phyloP scores from a whole-genome alignment of 495 filamentous ascomycete genomes.

The Geopyxis carbonaria region DNA sequence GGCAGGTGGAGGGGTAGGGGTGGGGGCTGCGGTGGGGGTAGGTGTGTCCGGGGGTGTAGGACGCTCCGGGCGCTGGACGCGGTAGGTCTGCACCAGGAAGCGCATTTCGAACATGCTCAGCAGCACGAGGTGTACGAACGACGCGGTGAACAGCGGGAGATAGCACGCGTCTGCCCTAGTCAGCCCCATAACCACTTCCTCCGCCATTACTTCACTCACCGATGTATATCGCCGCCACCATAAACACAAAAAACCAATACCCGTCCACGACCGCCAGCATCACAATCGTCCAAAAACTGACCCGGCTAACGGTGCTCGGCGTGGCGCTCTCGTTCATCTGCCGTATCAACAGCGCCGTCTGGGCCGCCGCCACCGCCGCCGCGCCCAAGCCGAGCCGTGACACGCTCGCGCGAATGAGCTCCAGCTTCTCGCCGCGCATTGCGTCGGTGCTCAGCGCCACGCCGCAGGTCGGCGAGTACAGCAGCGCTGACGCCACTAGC shows the following conservation, averaged over 20 bases:
- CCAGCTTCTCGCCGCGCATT: constrained; percentile 61
- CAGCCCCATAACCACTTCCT: constrained; percentile 28
- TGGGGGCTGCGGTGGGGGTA: constrained; percentile 20
- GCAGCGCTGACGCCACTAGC: constrained; percentile 63
- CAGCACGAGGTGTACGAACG: constrained; percentile 57
- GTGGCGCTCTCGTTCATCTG: constrained; percentile 88
- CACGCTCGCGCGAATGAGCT: constrained; percentile 49
- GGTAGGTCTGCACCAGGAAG: constrained; percentile 78
- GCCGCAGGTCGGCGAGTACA: constrained; percentile 88
- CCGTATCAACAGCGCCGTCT: constrained; percentile 56
- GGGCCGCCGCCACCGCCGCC: constrained; percentile 43
- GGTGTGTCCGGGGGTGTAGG: constrained; percentile 29
- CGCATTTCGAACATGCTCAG: constrained; percentile 60
- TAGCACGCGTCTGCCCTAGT: constrained; percentile 47
- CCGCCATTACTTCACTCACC: constrained; percentile 20
- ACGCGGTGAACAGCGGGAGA: constrained; percentile 46
- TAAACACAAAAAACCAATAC: constrained; percentile 23
- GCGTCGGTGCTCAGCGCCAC: constrained; percentile 82
- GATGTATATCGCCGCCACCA: constrained; percentile 17
- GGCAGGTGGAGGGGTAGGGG: constrained; percentile 20
- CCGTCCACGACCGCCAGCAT: constrained; percentile 81
- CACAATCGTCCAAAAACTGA: constrained; percentile 75
- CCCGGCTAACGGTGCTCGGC: constrained; percentile 77
- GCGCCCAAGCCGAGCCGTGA: constrained; percentile 52
- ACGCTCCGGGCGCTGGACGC: constrained; percentile 67